Base-by-base conservation (phyloP, 2,329 filamentous ascomycete species). In the Talaromyces rugulosus region DNA sequence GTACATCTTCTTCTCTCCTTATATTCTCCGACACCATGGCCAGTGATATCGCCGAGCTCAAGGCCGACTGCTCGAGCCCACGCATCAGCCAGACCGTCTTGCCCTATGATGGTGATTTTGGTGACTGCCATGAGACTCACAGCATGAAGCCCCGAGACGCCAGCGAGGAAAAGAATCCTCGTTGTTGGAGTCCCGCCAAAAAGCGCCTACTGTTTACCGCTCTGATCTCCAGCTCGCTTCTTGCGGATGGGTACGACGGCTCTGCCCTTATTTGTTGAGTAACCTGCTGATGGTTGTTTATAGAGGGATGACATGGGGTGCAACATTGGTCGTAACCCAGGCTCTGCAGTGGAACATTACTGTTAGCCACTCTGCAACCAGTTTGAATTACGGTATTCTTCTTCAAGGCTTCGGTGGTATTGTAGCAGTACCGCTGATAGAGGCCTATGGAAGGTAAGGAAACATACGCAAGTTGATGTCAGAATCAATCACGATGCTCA, bases 291-390 rank as follows among this genome's bases (percentile, higher is more conserved):
- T 31, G 5, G 7, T n/a, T 47, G 30, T 11, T 16, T 34, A 40
- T 42, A 74, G 74, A 30, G 74, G 68, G 33, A 77, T 77, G 75
- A 74, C 73, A 18, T 77, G 75, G 75, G 75, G 75, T n/a, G 68
- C 73, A n/a, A 76, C 74, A 1, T 62, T 77, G 51, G 64, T 77
- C 23, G 75, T 74, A 14, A 72, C 75, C 11, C 75, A 77, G 62
- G 73, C 74, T 7, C 62, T 72, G 54, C 72, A 72, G 44, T 78
- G 74, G 75, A 57, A 69, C 5, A 71, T 75, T 50, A 69, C 66
- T 5, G 58, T 74, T 18, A 58, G 70, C 14, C 68, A 74, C 51
- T 73, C 74, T 1, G 70, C 74, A 1, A 77, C 75, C 9, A 76
- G 71, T 47, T 71, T 78, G 70, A 77, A 75, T 64, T 75, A 74